Evolutionary conservation across 2,329 filamentous ascomycete species (phyloP), one percentile per base, ranked within the genome.

Genomic region (Aureobasidium sp.): DNA sequence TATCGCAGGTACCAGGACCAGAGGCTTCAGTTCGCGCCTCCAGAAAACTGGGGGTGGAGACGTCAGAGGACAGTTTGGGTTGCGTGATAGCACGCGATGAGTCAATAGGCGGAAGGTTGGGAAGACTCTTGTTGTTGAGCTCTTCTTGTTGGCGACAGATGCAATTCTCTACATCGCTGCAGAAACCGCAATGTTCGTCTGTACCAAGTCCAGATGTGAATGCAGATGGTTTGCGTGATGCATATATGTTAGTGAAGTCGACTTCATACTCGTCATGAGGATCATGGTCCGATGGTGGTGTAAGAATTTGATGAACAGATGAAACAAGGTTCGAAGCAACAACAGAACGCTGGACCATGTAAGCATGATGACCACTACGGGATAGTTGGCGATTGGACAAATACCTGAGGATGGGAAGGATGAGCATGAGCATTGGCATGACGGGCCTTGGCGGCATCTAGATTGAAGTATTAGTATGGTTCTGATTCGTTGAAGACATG

Each of bases 171-270:
- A 44, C 46, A 1, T 62, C 57, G 34, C 51, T 61, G 42, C 64
- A 66, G 61, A 66, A 66, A 8, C 64, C 64, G 42, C 64, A 66
- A 39, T 63, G 53, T 44, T 64, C 64, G 13, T 57, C 53, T n/a
- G 50, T 47, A 13, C 44, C 63, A 8, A 63, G 46, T 5, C 53
- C 32, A 17, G 47, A 47, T 17, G 44, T 12, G 1, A 37, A 47
- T 5, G 27, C 41, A 17, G 58, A 51, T 27, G 58, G 53, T 59
- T 66, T 64, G 32, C 62, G 34, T 9, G 23, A 12, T 15, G 51
- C 39, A 34, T 36, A 59, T 17, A 61, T 48, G 52, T 62, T 50
- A 32, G 64, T 66, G 36, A 66, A 66, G 51, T 66, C 64, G 7
- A 62, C 60, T 37, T 66, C 63, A 56, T 55, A 53, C 17, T 55